These are phyloP conservation scores for Kodamaea alishanica DNA, from an alignment of 1,139 yeast genomes.

Conservation along the genomic window DNA sequence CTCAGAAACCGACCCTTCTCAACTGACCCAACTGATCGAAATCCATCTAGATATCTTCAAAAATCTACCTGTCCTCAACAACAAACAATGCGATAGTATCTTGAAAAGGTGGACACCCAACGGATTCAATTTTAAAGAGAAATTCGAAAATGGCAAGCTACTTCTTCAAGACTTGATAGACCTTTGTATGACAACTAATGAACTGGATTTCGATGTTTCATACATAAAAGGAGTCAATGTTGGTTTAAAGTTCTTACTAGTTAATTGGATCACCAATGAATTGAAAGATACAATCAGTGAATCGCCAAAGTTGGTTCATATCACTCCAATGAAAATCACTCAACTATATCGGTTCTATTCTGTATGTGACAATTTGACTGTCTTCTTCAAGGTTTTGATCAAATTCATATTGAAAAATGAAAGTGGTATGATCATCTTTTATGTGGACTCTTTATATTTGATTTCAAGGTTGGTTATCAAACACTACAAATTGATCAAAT, in stretches of 20 bases:
- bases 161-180: slow-evolving; percentile 26
- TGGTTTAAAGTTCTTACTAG: slow-evolving; percentile 42
- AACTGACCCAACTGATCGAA: slow-evolving; percentile 21
- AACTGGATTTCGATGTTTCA: slow-evolving; percentile 12
- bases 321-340: slow-evolving; percentile 32
- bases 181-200: slow-evolving; percentile 19
- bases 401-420: slow-evolving; percentile 39
- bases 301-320: slow-evolving; percentile 37
- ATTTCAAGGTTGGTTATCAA: slow-evolving; percentile 31
- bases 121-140: slow-evolving; percentile 31
- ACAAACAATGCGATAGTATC: slow-evolving; percentile 50
- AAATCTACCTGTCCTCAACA: slow-evolving; percentile 52
- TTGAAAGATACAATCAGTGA: slow-evolving; percentile 28
- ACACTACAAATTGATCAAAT: slow-evolving; percentile 38
- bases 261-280: slow-evolving; percentile 43
- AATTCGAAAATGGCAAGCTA: slow-evolving; percentile 30
- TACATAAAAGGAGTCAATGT: slow-evolving; percentile 25
- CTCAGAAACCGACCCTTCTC: slow-evolving; percentile 15
- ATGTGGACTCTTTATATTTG: slow-evolving; percentile 40
- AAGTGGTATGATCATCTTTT: slow-evolving; percentile 39
- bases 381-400: slow-evolving; percentile 40
- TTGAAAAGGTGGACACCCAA: slow-evolving; percentile 37
- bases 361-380: slow-evolving; percentile 35
- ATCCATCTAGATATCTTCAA: slow-evolving; percentile 50
- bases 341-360: slow-evolving; percentile 33